Evolutionary conservation across 768 basidiomycete genomes (phyloP).

Genomic region (Suillus alpinus): DNA sequence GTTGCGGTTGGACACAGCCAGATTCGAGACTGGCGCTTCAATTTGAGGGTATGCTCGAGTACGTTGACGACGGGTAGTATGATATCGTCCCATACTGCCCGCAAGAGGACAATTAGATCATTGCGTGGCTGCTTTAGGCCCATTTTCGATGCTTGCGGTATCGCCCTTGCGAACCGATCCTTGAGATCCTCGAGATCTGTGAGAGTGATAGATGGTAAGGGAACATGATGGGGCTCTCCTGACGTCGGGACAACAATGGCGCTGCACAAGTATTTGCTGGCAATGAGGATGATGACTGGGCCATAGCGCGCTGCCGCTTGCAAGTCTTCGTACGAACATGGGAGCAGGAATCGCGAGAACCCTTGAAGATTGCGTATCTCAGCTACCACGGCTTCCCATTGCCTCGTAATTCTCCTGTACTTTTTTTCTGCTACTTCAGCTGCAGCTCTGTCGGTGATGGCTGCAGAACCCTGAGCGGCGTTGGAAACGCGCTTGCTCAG

Average conservation of each 20-base stretch:
- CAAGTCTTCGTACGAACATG: conserved; percentile 12
- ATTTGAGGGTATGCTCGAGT: background rate
- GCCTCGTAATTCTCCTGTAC: conserved; percentile 9
- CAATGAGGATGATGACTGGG: conserved; percentile 18
- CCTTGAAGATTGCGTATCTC: conserved; percentile 11
- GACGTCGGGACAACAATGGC: conserved; percentile 10
- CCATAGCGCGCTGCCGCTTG: conserved; percentile 13
- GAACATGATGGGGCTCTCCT: conserved; percentile 6
- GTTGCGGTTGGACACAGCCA: conserved; percentile 10
- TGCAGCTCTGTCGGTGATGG: background rate
- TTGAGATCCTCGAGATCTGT: conserved; percentile 12
- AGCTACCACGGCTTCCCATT: conserved; percentile 4
- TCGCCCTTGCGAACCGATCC: too few species aligned
- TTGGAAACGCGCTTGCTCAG: conserved; percentile 9
- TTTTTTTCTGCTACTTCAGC: conserved; percentile 1
- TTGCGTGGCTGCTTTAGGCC: background rate
- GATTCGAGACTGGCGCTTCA: background rate
- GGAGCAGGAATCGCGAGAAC: conserved; percentile 17
- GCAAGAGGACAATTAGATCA: conserved; percentile 1
- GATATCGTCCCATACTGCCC: background rate
- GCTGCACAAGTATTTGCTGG: conserved; percentile 12
- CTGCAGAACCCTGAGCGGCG: background rate
- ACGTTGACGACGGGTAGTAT: background rate
- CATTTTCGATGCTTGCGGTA: too few species aligned
- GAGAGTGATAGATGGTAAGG: conserved; percentile 15